Percentiles rank a stretch among this genome's conserved stretches.
Conservation (phyloP, 495 filamentous ascomycete genomes). For the Sabuloglossum arenarium region DNA sequence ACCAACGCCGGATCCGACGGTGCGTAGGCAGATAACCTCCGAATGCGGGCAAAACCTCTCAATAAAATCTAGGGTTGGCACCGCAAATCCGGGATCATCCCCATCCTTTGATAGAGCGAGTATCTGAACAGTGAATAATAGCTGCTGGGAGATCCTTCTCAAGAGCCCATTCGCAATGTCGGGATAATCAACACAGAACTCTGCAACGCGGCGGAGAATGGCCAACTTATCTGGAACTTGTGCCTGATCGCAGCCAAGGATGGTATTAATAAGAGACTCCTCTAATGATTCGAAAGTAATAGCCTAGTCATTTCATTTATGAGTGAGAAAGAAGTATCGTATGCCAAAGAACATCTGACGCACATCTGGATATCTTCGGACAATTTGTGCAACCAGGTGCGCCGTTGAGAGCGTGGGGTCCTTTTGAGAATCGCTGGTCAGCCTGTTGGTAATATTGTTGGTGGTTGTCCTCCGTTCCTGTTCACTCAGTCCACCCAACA, state of each 20-base stretch:
- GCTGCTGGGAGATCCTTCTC: not conserved
- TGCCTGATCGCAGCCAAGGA: not conserved
- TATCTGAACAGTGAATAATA: not conserved
- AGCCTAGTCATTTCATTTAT: not conserved
- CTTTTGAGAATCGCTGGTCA: not conserved
- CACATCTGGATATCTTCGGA: not conserved
- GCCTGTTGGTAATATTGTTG: not conserved
- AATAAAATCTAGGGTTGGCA: not conserved
- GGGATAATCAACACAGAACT: constrained; percentile 22
- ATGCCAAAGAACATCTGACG: not conserved
- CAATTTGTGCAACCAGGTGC: not conserved
- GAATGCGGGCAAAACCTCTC: not conserved
- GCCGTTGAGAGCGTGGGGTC: not conserved
- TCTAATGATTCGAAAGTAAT: not conserved
- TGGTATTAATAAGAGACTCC: not conserved
- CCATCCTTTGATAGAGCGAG: not conserved
- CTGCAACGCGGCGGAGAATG: constrained; percentile 19
- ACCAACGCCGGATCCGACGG: not conserved
- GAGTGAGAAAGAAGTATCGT: not conserved
- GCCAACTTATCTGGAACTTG: not conserved
- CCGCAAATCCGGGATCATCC: not conserved
- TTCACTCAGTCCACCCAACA: not conserved
- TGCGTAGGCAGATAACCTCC: not conserved
- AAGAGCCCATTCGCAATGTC: constrained; percentile 10
- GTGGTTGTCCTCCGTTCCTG: not conserved